Conservation (phyloP, 768 basidiomycete genomes). For the Auricularia auricula-judae region DNA sequence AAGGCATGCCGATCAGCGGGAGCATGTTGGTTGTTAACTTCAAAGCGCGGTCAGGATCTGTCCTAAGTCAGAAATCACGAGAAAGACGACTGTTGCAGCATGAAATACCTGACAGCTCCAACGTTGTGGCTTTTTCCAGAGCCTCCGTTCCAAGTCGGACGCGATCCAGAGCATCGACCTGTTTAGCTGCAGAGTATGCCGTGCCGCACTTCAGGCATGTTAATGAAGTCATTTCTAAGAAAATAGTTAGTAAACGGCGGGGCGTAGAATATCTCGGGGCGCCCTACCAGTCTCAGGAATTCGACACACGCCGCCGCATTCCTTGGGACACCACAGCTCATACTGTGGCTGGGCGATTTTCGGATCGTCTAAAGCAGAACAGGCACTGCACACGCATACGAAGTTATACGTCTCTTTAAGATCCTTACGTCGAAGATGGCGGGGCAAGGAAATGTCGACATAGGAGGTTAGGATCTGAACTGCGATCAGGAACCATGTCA, state of each 20-base stretch:
- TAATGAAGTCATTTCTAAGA: not conserved
- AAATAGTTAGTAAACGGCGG: no score
- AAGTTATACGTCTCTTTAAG: slow-evolving; percentile 74
- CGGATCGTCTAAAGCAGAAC: slow-evolving; percentile 18
- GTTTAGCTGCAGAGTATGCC: slow-evolving; percentile 26
- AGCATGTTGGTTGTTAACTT: slow-evolving; percentile 56
- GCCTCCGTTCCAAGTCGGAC: slow-evolving; percentile 62
- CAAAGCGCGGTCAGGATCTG: slow-evolving; percentile 48
- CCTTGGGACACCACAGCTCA: slow-evolving; percentile 55
- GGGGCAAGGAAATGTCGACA: slow-evolving; percentile 72
- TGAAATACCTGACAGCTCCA: slow-evolving; percentile 46
- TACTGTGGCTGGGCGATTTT: slow-evolving; percentile 50
- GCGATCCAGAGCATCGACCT: slow-evolving; percentile 49
- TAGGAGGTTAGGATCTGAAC: slow-evolving; percentile 70
- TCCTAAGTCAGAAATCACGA: not conserved
- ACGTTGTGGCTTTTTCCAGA: slow-evolving; percentile 53
- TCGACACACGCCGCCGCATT: slow-evolving; percentile 53
- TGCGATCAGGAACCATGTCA: not conserved
- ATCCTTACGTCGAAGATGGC: slow-evolving; percentile 36
- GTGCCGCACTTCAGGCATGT: slow-evolving; percentile 45
- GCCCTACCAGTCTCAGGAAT: slow-evolving; percentile 2
- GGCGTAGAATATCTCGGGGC: not conserved
- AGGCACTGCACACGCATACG: slow-evolving; percentile 55
- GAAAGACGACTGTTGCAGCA: slow-evolving; percentile 5
- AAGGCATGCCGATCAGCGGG: slow-evolving; percentile 54